Evolutionary conservation across 2,329 filamentous ascomycete genomes (phyloP).

Genomic region (Dryadomyces sulphureus): DNA sequence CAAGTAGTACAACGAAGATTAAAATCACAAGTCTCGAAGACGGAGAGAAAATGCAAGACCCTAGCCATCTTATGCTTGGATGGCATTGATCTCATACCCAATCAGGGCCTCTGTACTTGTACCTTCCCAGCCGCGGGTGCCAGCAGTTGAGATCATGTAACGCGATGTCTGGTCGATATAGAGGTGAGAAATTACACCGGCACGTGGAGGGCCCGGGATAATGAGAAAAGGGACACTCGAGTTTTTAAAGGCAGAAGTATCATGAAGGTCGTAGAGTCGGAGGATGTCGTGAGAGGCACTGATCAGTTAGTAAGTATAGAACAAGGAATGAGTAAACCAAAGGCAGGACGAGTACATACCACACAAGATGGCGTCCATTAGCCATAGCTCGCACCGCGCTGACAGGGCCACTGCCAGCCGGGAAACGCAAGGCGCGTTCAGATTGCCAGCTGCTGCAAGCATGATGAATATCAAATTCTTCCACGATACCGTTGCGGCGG

Average conservation of each 20-base stretch:
- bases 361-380: conserved; percentile 83
- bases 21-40: neutral
- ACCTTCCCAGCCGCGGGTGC: conserved; percentile 92
- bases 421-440: conserved; percentile 72
- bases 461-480: conserved; percentile 83
- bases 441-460: conserved; percentile 52
- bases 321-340: neutral
- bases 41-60: no score
- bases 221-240: conserved; percentile 90
- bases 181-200: conserved; percentile 74
- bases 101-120: conserved; percentile 77
- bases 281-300: conserved; percentile 90
- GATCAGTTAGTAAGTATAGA: neutral
- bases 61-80: neutral
- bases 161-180: conserved; percentile 78
- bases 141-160: conserved; percentile 85
- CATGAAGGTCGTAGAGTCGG: conserved; percentile 74
- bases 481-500: conserved; percentile 78
- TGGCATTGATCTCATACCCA: conserved; percentile 69
- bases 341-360: conserved; percentile 20
- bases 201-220: conserved; percentile 68
- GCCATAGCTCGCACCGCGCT: conserved; percentile 82
- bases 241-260: conserved; percentile 49
- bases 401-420: conserved; percentile 75
- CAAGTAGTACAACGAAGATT: no score